Evolutionary conservation across 2,329 filamentous ascomycete genomes (phyloP), one percentile per base, ranked within the genome.

Genomic region (Alternaria dauci): DNA sequence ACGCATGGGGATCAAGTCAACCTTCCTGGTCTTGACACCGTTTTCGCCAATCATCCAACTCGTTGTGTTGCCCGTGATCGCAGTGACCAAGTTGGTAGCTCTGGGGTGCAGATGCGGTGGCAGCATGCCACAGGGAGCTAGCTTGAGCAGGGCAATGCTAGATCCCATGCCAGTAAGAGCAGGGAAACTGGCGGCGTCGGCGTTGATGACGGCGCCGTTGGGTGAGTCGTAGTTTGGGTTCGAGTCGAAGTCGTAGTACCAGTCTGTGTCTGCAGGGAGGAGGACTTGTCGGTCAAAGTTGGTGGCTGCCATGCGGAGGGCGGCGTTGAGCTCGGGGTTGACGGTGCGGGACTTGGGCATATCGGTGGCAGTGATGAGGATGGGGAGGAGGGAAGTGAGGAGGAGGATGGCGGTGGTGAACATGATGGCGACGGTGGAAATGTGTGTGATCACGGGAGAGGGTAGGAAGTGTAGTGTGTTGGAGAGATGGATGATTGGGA

Each of bases 11-110:
- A 71, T 77, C 38, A 86, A 73, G 1, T 74, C 77, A 16, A 79
- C 76, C 32, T 66, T 76, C 4, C 85, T 76, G 1, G 79, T 74
- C 8, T 74, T 73, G 0, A 81, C 83, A 3, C 83, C 83, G 58
- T 86, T 86, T 71, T 86, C 84, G 54, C 81, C 76, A 43, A 81
- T 79, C 82, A 85, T 85, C 69, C 78, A 85, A 9, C 82, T 85
- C 42, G 80, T 81, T 6, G 81, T 85, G 39, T 79, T 82, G n/a
- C 83, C 84, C 18, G 74, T 71, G 20, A 84, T 73, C 0, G 80
- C 79, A 6, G 84, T 78, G 12, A 85, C 83, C 38, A 80, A 78
- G 62, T 86, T 86, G 23, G 79, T 77, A 2, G 82, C 84, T 7
- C 84, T 77, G 1, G 82, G 81, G 62, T 86, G 84, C 25, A 80